Base-by-base conservation (phyloP, 2,329 filamentous ascomycete genomes). In the Ophiostoma tasmaniense region DNA sequence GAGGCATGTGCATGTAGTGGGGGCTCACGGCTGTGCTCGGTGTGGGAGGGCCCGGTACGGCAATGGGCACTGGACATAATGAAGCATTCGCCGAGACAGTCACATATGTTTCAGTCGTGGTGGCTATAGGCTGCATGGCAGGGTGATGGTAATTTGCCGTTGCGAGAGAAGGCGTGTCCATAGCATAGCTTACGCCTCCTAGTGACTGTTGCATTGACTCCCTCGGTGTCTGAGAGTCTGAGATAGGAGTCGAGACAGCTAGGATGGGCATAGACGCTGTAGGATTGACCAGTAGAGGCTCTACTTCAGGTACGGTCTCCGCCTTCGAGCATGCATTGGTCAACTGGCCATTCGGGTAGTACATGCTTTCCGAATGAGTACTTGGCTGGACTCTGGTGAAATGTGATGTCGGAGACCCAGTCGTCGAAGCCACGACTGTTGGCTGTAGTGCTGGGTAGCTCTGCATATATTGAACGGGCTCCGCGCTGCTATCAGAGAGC, bases 401-500 rank as follows among this genome's bases (percentile, higher is more conserved):
- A 20, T 66, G 67, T 6, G 59, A 20, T 4, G 50, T 62, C 3
- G 37, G 68, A 42, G 71, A 61, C 22, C 22, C 33, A 25, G 30
- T 66, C n/a, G 52, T 70, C 35, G 72, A 64, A 17, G 71, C 66
- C 10, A 73, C 75, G 7, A 65, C 25, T 11, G 71, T 76, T 64
- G 78, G 77, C 71, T 79, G 80, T 59, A 81, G 69, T 69, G 76
- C 73, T 28, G 78, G 77, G 67, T 79, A 81, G 69, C 71, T 75
- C 50, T 77, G 66, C 67, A 80, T 75, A 70, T 77, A 76, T 37
- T 75, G 73, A 35, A 73, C 70, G 68, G 76, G 66, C 64, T 73
- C 70, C 37, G 75, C 66, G 17, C 74, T 74, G 71, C 77, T 75
- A 71, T 73, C 75, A 42, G 75, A 64, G 67, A 79, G 77, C 37